phyloP scores from a whole-genome alignment of 441 rosid genomes.

The Croton setiger region DNA sequence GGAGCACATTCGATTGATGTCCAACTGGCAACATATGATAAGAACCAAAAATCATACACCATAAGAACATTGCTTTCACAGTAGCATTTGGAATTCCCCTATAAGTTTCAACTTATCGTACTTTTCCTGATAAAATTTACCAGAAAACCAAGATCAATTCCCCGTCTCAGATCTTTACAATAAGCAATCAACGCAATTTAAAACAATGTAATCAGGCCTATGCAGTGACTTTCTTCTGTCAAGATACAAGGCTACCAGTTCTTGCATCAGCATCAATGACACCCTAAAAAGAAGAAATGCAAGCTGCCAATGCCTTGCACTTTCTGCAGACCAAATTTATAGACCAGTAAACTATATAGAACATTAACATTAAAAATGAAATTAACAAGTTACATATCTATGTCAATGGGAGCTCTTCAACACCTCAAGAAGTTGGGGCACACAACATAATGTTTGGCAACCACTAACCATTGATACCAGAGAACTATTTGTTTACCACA shows the following conservation, averaged over 20 bases:
- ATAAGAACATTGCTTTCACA: no score
- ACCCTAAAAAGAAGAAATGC: not conserved
- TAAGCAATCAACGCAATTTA: not conserved
- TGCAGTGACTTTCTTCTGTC: not conserved
- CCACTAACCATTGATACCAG: not conserved
- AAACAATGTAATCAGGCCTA: not conserved
- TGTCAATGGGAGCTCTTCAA: not conserved
- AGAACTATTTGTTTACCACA: not conserved
- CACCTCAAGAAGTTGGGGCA: not conserved
- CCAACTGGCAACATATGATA: not conserved
- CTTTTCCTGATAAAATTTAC: not conserved
- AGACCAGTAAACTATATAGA: not conserved
- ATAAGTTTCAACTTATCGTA: not conserved
- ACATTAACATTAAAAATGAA: not conserved
- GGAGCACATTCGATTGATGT: not conserved
- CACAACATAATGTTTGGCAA: not conserved
- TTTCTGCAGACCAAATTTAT: not conserved
- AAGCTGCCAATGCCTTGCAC: constrained; percentile 2
- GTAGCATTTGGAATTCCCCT: not conserved
- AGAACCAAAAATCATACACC: not conserved
- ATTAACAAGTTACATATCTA: not conserved
- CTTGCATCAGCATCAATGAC: not conserved
- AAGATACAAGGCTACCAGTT: not conserved
- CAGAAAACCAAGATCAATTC: not conserved
- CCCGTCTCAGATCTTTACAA: not conserved